phyloP scores from a whole-genome alignment of 2,329 filamentous ascomycete species.

The Parastagonospora nodorum region DNA sequence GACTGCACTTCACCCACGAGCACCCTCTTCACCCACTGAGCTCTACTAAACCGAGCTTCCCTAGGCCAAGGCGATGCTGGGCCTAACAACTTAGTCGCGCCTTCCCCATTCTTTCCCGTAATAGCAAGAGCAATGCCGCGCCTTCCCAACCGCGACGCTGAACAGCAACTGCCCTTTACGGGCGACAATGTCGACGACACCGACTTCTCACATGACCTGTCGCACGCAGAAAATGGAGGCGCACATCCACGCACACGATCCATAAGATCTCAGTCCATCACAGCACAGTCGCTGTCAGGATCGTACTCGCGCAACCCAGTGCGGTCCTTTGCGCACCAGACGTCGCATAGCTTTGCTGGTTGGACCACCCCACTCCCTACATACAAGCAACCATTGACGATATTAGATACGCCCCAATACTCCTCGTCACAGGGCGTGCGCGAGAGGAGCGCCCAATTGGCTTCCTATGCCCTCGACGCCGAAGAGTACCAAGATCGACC shows the following conservation, averaged over 20 bases:
- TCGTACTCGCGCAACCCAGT: conserved; percentile 62
- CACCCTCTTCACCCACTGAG: not conserved
- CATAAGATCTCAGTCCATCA: conserved; percentile 31
- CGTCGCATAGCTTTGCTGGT: conserved; percentile 65
- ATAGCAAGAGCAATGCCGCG: not conserved
- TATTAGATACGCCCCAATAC: conserved; percentile 72
- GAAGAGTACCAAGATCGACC: conserved; percentile 38
- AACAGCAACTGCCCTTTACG: conserved; percentile 40
- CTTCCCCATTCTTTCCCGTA: not conserved
- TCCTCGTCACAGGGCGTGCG: conserved; percentile 78
- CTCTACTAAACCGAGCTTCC: not conserved
- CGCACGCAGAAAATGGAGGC: conserved; percentile 27
- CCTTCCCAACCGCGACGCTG: conserved; percentile 1
- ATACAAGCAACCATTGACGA: conserved; percentile 28
- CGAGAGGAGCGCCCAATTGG: conserved; percentile 85
- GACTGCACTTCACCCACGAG: not conserved
- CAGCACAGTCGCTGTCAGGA: conserved; percentile 28
- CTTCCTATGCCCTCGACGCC: conserved; percentile 71
- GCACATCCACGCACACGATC: conserved; percentile 33
- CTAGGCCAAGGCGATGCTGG: not conserved
- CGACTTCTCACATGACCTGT: conserved; percentile 31
- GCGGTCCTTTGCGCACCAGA: conserved; percentile 72
- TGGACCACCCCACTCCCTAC: conserved; percentile 21
- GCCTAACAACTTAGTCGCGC: not conserved
- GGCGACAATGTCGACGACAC: conserved; percentile 34